These are phyloP conservation scores for Citrus inodora DNA, from an alignment of 345 rosid species.

Conservation along the genomic window DNA sequence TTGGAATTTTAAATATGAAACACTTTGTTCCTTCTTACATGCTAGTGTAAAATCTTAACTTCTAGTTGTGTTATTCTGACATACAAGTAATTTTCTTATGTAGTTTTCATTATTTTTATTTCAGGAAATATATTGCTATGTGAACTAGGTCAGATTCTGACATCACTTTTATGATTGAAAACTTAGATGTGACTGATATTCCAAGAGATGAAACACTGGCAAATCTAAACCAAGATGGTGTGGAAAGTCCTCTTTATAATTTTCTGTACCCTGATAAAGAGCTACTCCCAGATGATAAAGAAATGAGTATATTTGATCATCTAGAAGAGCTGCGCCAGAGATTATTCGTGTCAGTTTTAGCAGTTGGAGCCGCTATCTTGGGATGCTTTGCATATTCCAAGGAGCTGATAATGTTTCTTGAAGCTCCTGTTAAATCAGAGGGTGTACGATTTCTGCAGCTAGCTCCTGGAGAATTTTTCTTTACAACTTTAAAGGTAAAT, in stretches of 20 bases:
- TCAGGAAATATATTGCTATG: not conserved
- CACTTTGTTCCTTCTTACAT: not conserved
- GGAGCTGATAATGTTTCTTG: slow-evolving; percentile 79
- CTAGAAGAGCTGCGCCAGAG: slow-evolving; percentile 93
- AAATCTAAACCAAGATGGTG: slow-evolving; percentile 37
- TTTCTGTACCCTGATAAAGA: slow-evolving; percentile 85
- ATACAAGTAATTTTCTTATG: not conserved
- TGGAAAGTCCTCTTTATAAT: slow-evolving; percentile 51
- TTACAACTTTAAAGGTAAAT: slow-evolving; percentile 86
- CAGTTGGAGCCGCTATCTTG: slow-evolving; percentile 85
- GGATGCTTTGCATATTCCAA: slow-evolving; percentile 96
- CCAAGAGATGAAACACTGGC: slow-evolving; percentile 28
- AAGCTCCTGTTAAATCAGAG: slow-evolving; percentile 92
- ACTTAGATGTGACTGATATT: slow-evolving; percentile 35
- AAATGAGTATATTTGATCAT: slow-evolving; percentile 96
- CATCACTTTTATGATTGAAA: slow-evolving; percentile 7
- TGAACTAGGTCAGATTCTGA: not conserved
- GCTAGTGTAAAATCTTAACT: not conserved
- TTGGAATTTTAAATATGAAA: not conserved
- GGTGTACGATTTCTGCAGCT: slow-evolving; percentile 94
- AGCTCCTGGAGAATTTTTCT: slow-evolving; percentile 98
- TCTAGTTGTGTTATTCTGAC: not conserved
- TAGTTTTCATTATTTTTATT: not conserved
- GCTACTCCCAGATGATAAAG: slow-evolving; percentile 92
- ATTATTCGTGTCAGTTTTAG: slow-evolving; percentile 80